A percentile compares a stretch with the other conserved stretches of the same genome.
These are phyloP conservation scores for Ogataea pini DNA, from an alignment of 805 yeast species.

Conservation along the genomic window DNA sequence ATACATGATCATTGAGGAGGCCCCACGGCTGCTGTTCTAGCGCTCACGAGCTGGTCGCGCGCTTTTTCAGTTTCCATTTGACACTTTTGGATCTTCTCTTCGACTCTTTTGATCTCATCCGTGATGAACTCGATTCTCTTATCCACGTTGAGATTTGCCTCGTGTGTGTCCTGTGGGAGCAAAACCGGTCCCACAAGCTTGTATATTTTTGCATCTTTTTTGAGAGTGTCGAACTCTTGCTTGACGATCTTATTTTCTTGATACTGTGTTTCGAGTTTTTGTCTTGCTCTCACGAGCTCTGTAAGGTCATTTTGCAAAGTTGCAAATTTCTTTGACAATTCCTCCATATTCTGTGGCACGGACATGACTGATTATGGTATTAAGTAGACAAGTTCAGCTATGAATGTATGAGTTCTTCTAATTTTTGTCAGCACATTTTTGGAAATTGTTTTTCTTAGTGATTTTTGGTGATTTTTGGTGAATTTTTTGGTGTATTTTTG, in stretches of 20 bases:
- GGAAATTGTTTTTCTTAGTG: too few relatives aligned
- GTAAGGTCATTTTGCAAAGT: slow-evolving; percentile 34
- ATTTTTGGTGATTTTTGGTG: too few relatives aligned
- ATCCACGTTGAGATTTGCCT: slow-evolving; percentile 80
- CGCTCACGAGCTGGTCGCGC: slow-evolving; percentile 45
- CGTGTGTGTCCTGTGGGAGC: slow-evolving; percentile 81
- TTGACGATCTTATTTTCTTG: slow-evolving; percentile 92
- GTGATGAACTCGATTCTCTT: slow-evolving; percentile 89
- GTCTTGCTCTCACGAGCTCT: slow-evolving; percentile 69
- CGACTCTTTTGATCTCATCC: slow-evolving; percentile 76
- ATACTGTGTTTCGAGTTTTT: slow-evolving; percentile 85
- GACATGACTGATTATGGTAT: too few relatives aligned
- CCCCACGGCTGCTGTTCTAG: slow-evolving; percentile 17
- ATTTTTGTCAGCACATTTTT: too few relatives aligned
- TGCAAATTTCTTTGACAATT: slow-evolving; percentile 26
- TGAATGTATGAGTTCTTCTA: too few relatives aligned
- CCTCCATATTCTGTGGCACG: slow-evolving; percentile 18
- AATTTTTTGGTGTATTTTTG: too few relatives aligned
- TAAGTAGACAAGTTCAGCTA: too few relatives aligned
- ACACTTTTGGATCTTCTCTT: slow-evolving; percentile 58
- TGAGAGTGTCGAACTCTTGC: slow-evolving; percentile 63
- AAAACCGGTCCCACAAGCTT: slow-evolving; percentile 91
- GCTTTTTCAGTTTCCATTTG: slow-evolving; percentile 59
- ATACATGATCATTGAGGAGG: slow-evolving; percentile 6
- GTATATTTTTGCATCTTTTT: slow-evolving; percentile 73